phyloP scores from a whole-genome alignment of 2,329 filamentous ascomycete species.

The Hortaea sp. region DNA sequence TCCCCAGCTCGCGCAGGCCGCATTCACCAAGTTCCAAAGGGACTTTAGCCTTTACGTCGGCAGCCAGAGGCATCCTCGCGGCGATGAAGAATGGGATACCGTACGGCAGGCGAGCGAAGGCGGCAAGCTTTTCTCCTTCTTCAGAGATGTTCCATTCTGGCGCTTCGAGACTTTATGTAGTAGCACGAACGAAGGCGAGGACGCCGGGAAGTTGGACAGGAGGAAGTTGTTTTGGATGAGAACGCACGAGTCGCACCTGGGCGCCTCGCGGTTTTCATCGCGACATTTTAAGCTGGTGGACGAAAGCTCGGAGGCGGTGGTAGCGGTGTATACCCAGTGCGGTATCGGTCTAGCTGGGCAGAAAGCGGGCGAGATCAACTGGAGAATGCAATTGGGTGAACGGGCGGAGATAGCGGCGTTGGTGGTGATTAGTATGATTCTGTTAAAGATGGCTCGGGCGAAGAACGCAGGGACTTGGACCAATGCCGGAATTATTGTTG shows the following conservation, averaged over 20 bases:
- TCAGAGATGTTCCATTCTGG: not conserved
- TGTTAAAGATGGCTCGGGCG: constrained; percentile 7
- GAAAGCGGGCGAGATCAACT: constrained; percentile 7
- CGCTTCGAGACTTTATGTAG: constrained; percentile 6
- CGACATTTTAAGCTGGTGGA: constrained; percentile 11
- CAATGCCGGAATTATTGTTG: no score
- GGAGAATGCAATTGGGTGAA: constrained; percentile 3
- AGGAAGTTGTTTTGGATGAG: constrained; percentile 8
- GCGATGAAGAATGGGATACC: constrained; percentile 9
- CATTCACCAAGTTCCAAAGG: constrained; percentile 7
- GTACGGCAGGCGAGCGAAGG: constrained; percentile 6
- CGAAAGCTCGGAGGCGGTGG: constrained; percentile 6
- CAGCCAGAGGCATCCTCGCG: constrained; percentile 5
- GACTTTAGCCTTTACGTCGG: constrained; percentile 12
- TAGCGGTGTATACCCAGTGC: constrained; percentile 11
- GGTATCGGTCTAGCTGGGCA: not conserved
- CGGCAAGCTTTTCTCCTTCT: constrained; percentile 1
- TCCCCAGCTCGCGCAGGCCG: constrained; percentile 10
- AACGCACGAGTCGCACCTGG: constrained; percentile 8
- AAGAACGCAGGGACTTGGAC: not conserved
- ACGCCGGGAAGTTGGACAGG: no score
- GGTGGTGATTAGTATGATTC: constrained; percentile 8
- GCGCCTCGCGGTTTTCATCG: constrained; percentile 5
- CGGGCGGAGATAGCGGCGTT: constrained; percentile 8
- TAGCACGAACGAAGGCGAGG: no score